Conservation (phyloP, 2,329 filamentous ascomycete species). For the Clonostachys sp. region DNA sequence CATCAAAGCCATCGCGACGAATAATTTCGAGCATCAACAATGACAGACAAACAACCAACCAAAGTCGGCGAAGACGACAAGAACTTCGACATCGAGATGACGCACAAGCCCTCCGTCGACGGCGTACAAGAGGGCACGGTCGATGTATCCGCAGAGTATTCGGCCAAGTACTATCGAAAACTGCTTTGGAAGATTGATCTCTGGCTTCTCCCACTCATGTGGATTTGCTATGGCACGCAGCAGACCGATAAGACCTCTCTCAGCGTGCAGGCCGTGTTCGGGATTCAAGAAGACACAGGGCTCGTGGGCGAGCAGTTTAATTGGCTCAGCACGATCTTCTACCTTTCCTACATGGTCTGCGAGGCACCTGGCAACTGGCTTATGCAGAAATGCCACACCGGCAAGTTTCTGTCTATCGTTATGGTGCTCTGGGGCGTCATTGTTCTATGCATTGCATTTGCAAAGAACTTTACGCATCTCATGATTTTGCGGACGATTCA, state of each 20-base stretch:
- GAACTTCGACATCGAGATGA: too few relatives aligned
- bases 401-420: constrained; percentile 23
- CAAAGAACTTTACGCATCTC: constrained; percentile 18
- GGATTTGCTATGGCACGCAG: constrained; percentile 18
- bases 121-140: neutral
- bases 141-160: constrained; percentile 9
- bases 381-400: constrained; percentile 25
- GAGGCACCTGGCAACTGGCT: constrained; percentile 19
- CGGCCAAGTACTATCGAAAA: constrained; percentile 14
- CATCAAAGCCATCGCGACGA: too few relatives aligned
- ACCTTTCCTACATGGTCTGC: constrained; percentile 17
- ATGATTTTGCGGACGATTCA: constrained; percentile 19
- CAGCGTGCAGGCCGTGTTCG: constrained; percentile 19
- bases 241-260: constrained; percentile 22
- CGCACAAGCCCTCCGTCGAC: too few relatives aligned
- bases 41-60: too few relatives aligned
- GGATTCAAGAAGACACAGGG: constrained; percentile 17
- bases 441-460: constrained; percentile 18
- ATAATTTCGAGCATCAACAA: too few relatives aligned
- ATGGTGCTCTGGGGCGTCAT: constrained; percentile 24
- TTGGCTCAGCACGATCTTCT: constrained; percentile 21
- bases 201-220: constrained; percentile 20
- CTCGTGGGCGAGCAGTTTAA: constrained; percentile 20
- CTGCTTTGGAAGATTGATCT: constrained; percentile 21
- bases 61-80: too few relatives aligned